phyloP scores from a whole-genome alignment of 331 rosid species.

The Pyracantha coccinea region DNA sequence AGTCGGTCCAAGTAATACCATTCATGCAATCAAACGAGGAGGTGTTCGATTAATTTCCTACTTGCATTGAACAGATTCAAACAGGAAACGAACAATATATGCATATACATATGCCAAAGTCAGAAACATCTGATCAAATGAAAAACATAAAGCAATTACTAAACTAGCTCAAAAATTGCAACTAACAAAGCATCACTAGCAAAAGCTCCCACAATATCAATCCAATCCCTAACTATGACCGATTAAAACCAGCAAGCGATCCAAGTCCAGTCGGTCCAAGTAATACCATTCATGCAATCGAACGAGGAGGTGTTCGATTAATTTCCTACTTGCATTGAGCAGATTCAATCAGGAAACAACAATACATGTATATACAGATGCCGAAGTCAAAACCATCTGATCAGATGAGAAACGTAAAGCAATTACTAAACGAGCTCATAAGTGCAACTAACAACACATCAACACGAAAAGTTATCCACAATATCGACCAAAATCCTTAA shows the following conservation, averaged over 20 bases:
- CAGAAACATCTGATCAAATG: neutral
- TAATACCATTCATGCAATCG: no score
- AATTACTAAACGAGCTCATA: neutral
- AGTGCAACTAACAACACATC: neutral
- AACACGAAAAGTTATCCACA: neutral
- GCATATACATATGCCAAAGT: neutral
- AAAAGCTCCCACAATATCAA: neutral
- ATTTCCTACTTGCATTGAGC: neutral
- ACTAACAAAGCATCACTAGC: neutral
- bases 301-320: no score
- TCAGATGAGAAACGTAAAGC: neutral
- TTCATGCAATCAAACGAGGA: neutral
- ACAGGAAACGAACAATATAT: neutral
- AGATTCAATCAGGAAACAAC: neutral
- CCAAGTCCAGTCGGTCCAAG: neutral
- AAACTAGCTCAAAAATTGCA: neutral
- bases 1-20: neutral
- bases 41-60: neutral
- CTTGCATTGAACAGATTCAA: neutral
- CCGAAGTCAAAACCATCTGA: neutral
- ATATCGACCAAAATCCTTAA: neutral
- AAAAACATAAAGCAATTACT: neutral
- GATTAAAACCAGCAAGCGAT: neutral
- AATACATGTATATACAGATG: neutral
- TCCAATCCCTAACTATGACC: neutral